phyloP scores from a whole-genome alignment of 78 protist genomes.

The Dictyostelium intermedium region DNA sequence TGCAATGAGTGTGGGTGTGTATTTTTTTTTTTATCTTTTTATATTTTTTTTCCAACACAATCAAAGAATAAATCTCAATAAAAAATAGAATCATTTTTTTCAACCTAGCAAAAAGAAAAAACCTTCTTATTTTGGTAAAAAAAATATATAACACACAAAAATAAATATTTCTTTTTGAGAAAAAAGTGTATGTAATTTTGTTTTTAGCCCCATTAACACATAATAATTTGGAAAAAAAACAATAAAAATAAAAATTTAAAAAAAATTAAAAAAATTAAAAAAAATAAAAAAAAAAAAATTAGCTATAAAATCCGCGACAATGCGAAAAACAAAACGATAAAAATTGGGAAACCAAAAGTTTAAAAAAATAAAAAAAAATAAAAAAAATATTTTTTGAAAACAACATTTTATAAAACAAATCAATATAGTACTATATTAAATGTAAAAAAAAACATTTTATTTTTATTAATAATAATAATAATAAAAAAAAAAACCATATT shows the following conservation, averaged over 20 bases:
- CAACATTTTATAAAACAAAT: too few species aligned
- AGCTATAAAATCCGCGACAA: not conserved
- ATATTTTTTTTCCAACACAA: not conserved
- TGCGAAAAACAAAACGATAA: not conserved
- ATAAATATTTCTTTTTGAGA: too few species aligned
- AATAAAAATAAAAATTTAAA: not conserved
- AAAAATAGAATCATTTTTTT: too few species aligned
- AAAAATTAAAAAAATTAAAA: not conserved
- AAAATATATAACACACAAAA: too few species aligned
- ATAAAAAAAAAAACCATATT: too few species aligned
- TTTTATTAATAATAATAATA: not conserved
- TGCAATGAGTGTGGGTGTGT: too few species aligned
- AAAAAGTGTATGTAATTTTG: too few species aligned
- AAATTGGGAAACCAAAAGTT: not conserved
- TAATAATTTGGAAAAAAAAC: not conserved
- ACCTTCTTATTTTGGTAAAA: too few species aligned
- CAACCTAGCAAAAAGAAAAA: not conserved
- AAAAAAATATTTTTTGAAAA: not conserved
- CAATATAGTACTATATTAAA: too few species aligned
- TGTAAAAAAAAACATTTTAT: not conserved
- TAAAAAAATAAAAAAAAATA: not conserved
- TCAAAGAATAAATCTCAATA: not conserved
- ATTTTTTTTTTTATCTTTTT: too few species aligned
- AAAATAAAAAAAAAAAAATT: too few species aligned
- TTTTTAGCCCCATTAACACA: not conserved